phyloP scores from a whole-genome alignment of 1,284 basidiomycete species.

The Moesziomyces antarcticus region DNA sequence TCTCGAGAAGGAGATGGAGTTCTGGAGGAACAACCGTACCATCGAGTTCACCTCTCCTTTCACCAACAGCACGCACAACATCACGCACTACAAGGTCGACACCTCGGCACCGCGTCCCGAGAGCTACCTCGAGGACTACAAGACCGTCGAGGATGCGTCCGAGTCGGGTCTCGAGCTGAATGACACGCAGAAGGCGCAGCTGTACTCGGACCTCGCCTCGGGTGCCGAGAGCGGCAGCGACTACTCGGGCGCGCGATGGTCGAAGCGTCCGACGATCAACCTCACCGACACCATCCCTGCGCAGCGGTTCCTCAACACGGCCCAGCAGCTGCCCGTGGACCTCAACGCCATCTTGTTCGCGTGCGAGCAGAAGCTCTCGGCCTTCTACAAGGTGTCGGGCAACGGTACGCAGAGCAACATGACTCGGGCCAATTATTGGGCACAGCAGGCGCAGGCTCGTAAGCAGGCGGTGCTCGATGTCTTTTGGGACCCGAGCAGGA shows the following conservation, averaged over 20 bases:
- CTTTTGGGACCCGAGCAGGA: slow-evolving; percentile 82
- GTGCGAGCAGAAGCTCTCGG: slow-evolving; percentile 70
- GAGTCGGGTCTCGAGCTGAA: slow-evolving; percentile 71
- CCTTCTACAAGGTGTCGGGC: slow-evolving; percentile 72
- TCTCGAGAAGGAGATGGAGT: slow-evolving; percentile 80
- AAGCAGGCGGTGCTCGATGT: slow-evolving; percentile 82
- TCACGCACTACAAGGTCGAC: slow-evolving; percentile 76
- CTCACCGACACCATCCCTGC: slow-evolving; percentile 71
- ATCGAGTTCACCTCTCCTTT: slow-evolving; percentile 79
- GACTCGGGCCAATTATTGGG: slow-evolving; percentile 72
- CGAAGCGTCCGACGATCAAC: slow-evolving; percentile 71
- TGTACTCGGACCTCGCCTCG: slow-evolving; percentile 88
- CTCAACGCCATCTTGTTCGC: slow-evolving; percentile 82
- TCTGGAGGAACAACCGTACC: slow-evolving; percentile 83
- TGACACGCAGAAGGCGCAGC: slow-evolving; percentile 73
- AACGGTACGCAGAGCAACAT: slow-evolving; percentile 61
- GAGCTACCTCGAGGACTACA: slow-evolving; percentile 76
- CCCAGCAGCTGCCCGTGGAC: slow-evolving; percentile 78
- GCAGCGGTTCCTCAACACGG: slow-evolving; percentile 79
- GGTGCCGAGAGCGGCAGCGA: slow-evolving; percentile 82
- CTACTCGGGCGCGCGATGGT: slow-evolving; percentile 70
- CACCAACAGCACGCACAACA: slow-evolving; percentile 75
- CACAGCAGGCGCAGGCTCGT: slow-evolving; percentile 73
- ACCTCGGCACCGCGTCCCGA: slow-evolving; percentile 91
- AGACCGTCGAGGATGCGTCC: slow-evolving; percentile 73